Evolutionary conservation across 1,284 basidiomycete species (phyloP).

Genomic region (Cyathus olla): DNA sequence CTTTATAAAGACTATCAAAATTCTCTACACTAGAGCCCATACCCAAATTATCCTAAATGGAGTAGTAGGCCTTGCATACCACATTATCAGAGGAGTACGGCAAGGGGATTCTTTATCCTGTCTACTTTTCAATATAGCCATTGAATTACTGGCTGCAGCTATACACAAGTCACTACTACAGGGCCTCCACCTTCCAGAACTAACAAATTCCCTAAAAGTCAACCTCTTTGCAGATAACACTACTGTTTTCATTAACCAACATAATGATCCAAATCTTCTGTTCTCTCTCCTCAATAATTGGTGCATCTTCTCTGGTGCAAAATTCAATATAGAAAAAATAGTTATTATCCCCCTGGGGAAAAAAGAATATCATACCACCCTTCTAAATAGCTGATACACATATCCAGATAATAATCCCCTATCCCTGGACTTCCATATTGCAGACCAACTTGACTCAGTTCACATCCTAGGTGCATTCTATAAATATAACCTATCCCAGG

Average conservation of each 20-base stretch:
- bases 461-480: conserved; percentile 18
- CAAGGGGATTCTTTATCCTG: conserved; percentile 50
- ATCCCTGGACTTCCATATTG: conserved; percentile 6
- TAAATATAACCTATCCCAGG: conserved; percentile 14
- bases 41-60: conserved; percentile 45
- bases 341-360: conserved; percentile 38
- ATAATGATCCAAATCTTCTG: conserved; percentile 27
- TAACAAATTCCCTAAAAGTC: conserved; percentile 19
- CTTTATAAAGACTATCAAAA: conserved; percentile 31
- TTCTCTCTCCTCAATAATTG: conserved; percentile 29
- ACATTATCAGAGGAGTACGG: conserved; percentile 39
- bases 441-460: conserved; percentile 6
- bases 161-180: conserved; percentile 35
- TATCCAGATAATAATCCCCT: background rate
- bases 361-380: conserved; percentile 25
- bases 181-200: conserved; percentile 31
- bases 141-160: conserved; percentile 36
- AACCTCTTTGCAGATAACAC: conserved; percentile 44
- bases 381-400: no score
- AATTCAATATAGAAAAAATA: conserved; percentile 47
- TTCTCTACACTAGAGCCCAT: conserved; percentile 35
- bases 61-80: conserved; percentile 21
- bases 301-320: conserved; percentile 45
- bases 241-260: conserved; percentile 26
- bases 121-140: conserved; percentile 45